phyloP scores from a whole-genome alignment of 768 basidiomycete genomes.

The Lentinula lateritia region DNA sequence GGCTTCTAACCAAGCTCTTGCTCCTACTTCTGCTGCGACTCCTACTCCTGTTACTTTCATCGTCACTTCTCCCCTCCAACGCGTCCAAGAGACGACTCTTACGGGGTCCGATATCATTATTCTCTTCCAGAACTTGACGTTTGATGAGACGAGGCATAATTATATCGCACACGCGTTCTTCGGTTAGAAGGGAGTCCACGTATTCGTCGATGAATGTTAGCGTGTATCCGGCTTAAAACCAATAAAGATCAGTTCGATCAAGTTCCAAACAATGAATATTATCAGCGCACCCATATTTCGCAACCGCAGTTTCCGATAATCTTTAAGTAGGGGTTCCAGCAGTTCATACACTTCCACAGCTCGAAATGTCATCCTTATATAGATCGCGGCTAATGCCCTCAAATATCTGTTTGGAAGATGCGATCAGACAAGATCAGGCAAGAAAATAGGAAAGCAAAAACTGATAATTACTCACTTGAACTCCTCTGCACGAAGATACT shows the following conservation, averaged over 20 bases:
- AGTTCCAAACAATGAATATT: background rate
- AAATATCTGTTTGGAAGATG: conserved; percentile 60
- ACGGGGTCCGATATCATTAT: conserved; percentile 80
- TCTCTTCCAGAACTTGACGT: conserved; percentile 86
- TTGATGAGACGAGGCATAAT: conserved; percentile 88
- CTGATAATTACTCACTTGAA: conserved; percentile 74
- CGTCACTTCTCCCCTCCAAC: conserved; percentile 69
- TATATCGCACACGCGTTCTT: conserved; percentile 94
- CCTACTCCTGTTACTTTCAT: conserved; percentile 36
- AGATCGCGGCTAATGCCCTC: conserved; percentile 88
- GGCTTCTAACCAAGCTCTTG: conserved; percentile 28
- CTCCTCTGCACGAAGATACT: conserved; percentile 94
- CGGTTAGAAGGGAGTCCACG: conserved; percentile 72
- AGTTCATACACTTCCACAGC: conserved; percentile 89
- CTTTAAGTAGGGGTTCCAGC: conserved; percentile 90
- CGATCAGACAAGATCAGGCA: background rate
- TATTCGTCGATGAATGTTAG: conserved; percentile 92
- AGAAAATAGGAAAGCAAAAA: background rate
- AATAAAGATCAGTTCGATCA: conserved; percentile 1
- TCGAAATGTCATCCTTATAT: conserved; percentile 91
- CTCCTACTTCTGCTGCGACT: conserved; percentile 31
- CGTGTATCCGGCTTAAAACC: conserved; percentile 67
- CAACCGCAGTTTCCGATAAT: conserved; percentile 84
- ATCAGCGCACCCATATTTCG: conserved; percentile 64
- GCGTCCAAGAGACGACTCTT: conserved; percentile 85